Conservation (phyloP, 306 rosid genomes). For the Purshia tridentata region DNA sequence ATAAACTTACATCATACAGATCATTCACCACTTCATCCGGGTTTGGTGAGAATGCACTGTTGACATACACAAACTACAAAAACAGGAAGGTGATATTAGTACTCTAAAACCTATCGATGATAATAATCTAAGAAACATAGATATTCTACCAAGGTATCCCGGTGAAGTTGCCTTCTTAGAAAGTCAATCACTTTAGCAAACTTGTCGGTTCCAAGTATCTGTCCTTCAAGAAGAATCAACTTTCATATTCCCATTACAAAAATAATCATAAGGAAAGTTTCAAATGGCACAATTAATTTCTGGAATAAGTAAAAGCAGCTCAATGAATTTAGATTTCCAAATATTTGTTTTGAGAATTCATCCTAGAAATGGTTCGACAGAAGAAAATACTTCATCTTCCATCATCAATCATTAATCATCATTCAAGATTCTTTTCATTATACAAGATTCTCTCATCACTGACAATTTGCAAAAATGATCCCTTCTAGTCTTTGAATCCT, state of each 20-base stretch:
- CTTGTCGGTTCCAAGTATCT: slow-evolving; percentile 86
- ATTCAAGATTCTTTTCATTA: background rate
- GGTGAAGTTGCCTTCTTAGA: slow-evolving; percentile 83
- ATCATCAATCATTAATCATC: background rate
- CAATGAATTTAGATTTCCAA: background rate
- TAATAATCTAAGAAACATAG: background rate
- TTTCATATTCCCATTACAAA: background rate
- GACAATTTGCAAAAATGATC: background rate
- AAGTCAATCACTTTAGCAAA: slow-evolving; percentile 94
- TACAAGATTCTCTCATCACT: background rate
- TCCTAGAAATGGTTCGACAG: background rate
- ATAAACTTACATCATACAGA: slow-evolving; percentile 71
- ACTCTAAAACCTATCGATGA: slow-evolving; percentile 3
- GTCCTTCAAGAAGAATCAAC: slow-evolving; percentile 25
- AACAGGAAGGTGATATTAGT: slow-evolving; percentile 22
- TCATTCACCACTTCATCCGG: slow-evolving; percentile 89
- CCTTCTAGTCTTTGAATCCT: background rate
- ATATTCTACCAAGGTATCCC: slow-evolving; percentile 73
- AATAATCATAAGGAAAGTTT: background rate
- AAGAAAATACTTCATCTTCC: background rate
- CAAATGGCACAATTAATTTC: background rate
- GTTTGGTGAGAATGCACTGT: slow-evolving; percentile 90
- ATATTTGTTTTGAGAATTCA: background rate
- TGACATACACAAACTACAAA: slow-evolving; percentile 88
- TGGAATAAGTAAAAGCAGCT: background rate